phyloP scores from a whole-genome alignment of 1,284 basidiomycete genomes.

The Irpex sp. region DNA sequence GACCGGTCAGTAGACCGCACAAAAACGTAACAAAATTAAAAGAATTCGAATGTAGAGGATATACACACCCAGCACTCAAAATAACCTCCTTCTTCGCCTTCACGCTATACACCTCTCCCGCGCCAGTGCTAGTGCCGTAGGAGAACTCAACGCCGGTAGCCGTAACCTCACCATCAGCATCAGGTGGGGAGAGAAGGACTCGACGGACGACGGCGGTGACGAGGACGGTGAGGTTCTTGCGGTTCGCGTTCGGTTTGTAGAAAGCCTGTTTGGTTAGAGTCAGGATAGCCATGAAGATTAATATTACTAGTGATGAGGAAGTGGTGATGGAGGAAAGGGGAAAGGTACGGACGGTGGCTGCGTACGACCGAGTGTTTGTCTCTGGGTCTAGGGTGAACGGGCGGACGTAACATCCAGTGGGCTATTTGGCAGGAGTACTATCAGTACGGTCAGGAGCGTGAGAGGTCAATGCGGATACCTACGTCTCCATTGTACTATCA shows the following conservation, averaged over 20 bases:
- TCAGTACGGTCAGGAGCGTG: neutral
- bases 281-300: neutral
- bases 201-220: neutral
- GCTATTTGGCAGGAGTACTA: neutral
- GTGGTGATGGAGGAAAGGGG: neutral
- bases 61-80: constrained; percentile 20
- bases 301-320: no score
- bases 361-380: constrained; percentile 15
- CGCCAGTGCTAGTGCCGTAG: neutral
- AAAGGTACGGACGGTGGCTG: constrained; percentile 11
- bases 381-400: constrained; percentile 1
- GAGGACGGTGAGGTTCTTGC: neutral
- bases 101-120: constrained; percentile 12
- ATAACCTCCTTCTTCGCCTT: constrained; percentile 22
- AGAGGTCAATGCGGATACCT: neutral
- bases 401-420: neutral
- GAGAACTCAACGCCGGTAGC: constrained; percentile 24
- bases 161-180: neutral
- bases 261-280: neutral
- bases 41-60: neutral
- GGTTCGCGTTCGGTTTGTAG: neutral
- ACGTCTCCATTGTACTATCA: constrained; percentile 4
- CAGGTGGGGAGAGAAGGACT: neutral
- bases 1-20: neutral
- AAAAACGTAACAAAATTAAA: neutral